phyloP scores from a whole-genome alignment of 1,284 basidiomycete species.

The Cutaneotrichosporon arboriforme region DNA sequence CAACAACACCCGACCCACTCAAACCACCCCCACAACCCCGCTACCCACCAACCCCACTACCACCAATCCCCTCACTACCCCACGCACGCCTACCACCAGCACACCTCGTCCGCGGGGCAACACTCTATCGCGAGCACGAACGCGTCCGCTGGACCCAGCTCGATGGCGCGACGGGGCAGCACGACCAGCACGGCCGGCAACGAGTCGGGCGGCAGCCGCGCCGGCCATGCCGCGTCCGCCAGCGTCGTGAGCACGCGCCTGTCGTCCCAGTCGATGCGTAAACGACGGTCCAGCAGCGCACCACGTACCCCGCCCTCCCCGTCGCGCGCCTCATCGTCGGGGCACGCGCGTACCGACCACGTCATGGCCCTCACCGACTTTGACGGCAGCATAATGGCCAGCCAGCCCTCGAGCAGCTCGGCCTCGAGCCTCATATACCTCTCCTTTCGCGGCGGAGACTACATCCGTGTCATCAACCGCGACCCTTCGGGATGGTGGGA shows the following conservation, averaged over 20 bases:
- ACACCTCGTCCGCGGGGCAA: not conserved
- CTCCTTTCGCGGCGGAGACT: slow-evolving; percentile 78
- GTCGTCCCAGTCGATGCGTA: no score
- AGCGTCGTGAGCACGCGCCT: no score
- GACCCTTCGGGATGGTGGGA: slow-evolving; percentile 98
- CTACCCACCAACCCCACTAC: not conserved
- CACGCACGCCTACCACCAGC: not conserved
- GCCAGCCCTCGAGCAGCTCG: slow-evolving; percentile 22
- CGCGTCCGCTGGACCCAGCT: not conserved
- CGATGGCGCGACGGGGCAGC: not conserved
- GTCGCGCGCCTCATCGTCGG: not conserved
- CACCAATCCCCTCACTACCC: not conserved
- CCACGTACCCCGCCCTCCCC: slow-evolving; percentile 9
- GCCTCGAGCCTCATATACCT: slow-evolving; percentile 71
- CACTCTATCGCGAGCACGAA: not conserved
- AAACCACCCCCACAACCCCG: not conserved
- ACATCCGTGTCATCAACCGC: slow-evolving; percentile 80
- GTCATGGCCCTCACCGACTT: slow-evolving; percentile 74
- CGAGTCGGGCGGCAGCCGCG: no score
- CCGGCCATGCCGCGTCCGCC: no score
- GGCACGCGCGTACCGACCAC: not conserved
- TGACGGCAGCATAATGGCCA: slow-evolving; percentile 53
- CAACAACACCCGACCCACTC: not conserved
- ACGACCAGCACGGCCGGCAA: not conserved
- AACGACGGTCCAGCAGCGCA: not conserved